Evolutionary conservation across 805 yeast species (phyloP), one percentile per base, ranked within the genome.

Genomic region (Kluyveromyces starmeri): DNA sequence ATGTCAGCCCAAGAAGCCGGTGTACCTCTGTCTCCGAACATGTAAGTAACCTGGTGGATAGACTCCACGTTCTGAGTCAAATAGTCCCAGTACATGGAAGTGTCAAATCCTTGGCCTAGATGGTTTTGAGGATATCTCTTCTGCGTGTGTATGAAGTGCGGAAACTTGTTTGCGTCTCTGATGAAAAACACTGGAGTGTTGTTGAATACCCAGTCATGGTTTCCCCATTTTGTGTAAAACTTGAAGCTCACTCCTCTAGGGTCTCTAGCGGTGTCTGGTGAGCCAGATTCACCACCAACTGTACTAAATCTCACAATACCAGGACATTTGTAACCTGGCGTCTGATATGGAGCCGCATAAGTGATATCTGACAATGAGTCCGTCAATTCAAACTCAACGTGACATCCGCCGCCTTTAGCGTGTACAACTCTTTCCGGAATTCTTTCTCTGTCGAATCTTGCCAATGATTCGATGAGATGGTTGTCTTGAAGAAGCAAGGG

Each of bases 101-200:
- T 63, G 46, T 75, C 80, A 14, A 38, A 39, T 17, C 41, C 45
- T 20, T 48, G 53, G 21, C 68, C 68, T 48, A 74, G 56, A 45
- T 70, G 68, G 14, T 43, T 41, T 23, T 39, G 73, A 14, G 94
- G 92, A 63, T 79, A 71, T 64, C 94, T 72, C 75, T 83, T 83
- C 61, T 84, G 94, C 14, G 94, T 80, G 62, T 84, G 94, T 53
- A 83, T 83, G 53, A 83, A 83, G 52, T 78, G 83, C 31, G 94
- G 92, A 67, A 83, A 84, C 65, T 84, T 83, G 39, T 78, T 67
- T 25, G 52, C 56, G 58, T 84, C 94, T 64, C 94, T 75, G 44
- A 83, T 62, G 64, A 83, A 83, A 62, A 83, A 83, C 37, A 83
- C 71, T 9, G 94, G 94, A 19, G 92, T 83, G 63, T 83, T 83